A percentile compares a stretch with the other conserved stretches of the same genome.
These are phyloP conservation scores for Ogataea populi-albae DNA, from an alignment of 805 yeast genomes.

Conservation along the genomic window DNA sequence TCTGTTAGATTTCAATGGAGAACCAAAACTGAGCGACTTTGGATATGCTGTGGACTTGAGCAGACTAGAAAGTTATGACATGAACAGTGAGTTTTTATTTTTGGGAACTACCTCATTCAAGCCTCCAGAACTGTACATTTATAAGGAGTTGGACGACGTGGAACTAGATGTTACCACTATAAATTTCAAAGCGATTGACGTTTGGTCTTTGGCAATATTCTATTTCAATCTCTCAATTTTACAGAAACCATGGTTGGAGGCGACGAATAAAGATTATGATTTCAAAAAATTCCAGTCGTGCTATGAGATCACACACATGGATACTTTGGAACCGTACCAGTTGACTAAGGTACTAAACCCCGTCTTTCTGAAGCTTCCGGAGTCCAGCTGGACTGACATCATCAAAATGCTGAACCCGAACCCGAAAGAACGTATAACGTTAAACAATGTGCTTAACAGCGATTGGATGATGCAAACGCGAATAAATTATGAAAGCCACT, in stretches of 20 bases:
- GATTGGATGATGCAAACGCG: conserved; percentile 34
- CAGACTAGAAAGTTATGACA: conserved; percentile 18
- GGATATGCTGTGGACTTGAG: conserved; percentile 45
- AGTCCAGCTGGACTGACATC: conserved; percentile 13
- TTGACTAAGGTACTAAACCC: conserved; percentile 13
- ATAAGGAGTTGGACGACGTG: conserved; percentile 5
- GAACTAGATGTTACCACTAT: conserved; percentile 14
- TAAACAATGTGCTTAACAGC: conserved; percentile 20
- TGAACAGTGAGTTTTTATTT: conserved; percentile 24
- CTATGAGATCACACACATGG: conserved; percentile 13
- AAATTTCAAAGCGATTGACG: conserved; percentile 40
- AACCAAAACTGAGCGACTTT: conserved; percentile 47
- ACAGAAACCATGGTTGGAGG: conserved; percentile 47
- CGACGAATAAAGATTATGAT: conserved; percentile 31
- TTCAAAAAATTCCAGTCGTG: conserved; percentile 18
- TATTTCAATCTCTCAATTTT: conserved; percentile 45
- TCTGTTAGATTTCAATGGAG: conserved; percentile 43
- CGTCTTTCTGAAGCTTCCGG: conserved; percentile 15
- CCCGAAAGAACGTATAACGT: conserved; percentile 19
- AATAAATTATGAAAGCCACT: conserved; percentile 16
- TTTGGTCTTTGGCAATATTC: conserved; percentile 51
- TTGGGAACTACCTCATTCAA: conserved; percentile 54
- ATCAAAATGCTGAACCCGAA: conserved; percentile 32
- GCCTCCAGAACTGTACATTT: conserved; percentile 47
- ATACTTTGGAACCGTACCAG: conserved; percentile 20